Evolutionary conservation across 1,284 basidiomycete species (phyloP), one percentile per base, ranked within the genome.

Genomic region (Hemileia vastatrix): DNA sequence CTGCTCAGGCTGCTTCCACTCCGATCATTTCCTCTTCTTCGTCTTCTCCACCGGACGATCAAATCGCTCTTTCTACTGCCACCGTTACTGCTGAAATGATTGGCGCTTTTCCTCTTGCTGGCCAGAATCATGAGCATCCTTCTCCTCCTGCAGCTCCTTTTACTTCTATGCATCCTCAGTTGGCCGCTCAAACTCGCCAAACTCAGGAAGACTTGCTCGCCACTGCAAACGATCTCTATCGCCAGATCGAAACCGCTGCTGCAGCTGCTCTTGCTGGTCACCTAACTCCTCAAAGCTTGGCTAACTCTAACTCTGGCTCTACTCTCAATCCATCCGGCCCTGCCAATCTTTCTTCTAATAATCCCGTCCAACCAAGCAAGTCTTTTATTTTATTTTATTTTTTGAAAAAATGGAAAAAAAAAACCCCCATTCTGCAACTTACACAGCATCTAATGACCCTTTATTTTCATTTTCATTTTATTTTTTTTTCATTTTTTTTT

Each of bases 141-240:
- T n/a, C 36, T 8, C 52, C 19, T 54, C 52, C 23, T 43, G 44
- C 18, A 61, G 52, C 52, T 32, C 54, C 32, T 54, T 45, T 40
- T 43, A 27, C 18, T 61, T 36, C 59, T 40, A 61, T 61, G 59
- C 59, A 61, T 61, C 59, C 59, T 6, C 54, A 52, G 47, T 45
- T 61, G 19, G 59, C 59, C 31, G 59, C 59, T 1, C 52, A 51
- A 21, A 61, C 59, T 33, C 59, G 59, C 21, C 59, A 61, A 53
- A 72, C 80, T 43, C 80, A 82, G 52, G 79, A 77, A 40, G 82
- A 83, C 68, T 76, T 84, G 47, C 71, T 83, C 44, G 79, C 80
- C 43, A 81, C 81, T 48, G 81, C 81, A 47, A 79, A 80, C 67
- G 81, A 84, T 64, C 73, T 83, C 58, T 82, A 82, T 70, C 79